Base-by-base conservation (phyloP, 306 rosid genomes). In the Lathyrus aphaca region DNA sequence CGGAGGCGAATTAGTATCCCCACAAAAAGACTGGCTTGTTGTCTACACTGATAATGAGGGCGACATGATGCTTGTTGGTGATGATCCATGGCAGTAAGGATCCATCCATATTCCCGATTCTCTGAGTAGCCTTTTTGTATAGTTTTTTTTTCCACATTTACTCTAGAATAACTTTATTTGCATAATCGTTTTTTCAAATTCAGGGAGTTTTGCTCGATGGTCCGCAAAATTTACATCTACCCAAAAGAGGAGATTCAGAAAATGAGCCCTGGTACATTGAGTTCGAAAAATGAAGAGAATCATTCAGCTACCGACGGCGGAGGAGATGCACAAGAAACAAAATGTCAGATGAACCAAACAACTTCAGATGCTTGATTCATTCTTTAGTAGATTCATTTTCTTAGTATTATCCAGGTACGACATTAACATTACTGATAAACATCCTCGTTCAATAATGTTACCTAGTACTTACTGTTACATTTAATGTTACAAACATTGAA, bases 31-130 rank as follows among this genome's bases (percentile, higher is more conserved):
- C 50, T 94, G 97, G 99, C 79, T 91, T 71, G 77, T 91, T 62
- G 96, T 94, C 38, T 94, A 84, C 69, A 94, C 97, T 0, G 99
- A 94, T 16, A 86, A 88, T 53, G 99, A 94, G 81, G 96, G 88
- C 8, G 99, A 94, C 79, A 91, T 89, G 92, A 94, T 94, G 99
- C 99, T 94, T 68, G 99, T 88, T 68, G 99, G 99, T 25, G 99
- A 94, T 72, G 99, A 94, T 84, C 99, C 99, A 0, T 94, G 97
- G 99, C 96, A 73, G 99, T 94, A 88, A 87, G 99, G 48, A 79
- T 68, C 61, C 44, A 79, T 70, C 57, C 54, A 8, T 64, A 3
- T 68, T 53, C 75, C 40, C 29, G 18, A 49, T 17, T 51, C 44
- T 6, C 27, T 17, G 17, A 35, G 9, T 63, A 37, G 8, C 19